phyloP scores from a whole-genome alignment of 1,139 yeast species.

The Candida smagusa region DNA sequence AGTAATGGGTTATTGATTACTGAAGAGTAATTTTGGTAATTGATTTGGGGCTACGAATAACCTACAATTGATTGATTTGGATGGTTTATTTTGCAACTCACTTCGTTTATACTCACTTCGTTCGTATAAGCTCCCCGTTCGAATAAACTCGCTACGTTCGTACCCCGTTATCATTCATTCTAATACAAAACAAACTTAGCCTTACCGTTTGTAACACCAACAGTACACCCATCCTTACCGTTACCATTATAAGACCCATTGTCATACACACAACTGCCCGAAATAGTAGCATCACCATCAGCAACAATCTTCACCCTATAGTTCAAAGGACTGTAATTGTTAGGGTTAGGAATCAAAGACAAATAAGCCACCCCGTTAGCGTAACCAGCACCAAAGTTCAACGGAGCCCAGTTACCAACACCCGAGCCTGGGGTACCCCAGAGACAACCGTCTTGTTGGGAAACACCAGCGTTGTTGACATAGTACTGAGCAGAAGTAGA shows the following conservation, averaged over 20 bases:
- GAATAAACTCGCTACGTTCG: too few relatives aligned
- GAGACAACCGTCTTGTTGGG: conserved; percentile 82
- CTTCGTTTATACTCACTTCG: too few relatives aligned
- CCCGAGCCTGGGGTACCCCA: conserved; percentile 85
- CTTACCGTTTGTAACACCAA: conserved; percentile 76
- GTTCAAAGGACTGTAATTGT: conserved; percentile 74
- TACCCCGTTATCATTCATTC: too few relatives aligned
- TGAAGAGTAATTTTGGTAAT: too few relatives aligned
- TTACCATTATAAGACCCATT: conserved; percentile 72
- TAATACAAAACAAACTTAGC: conserved; percentile 68
- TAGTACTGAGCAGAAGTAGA: conserved; percentile 93
- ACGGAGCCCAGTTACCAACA: conserved; percentile 98
- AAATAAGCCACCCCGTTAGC: conserved; percentile 77
- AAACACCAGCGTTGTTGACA: conserved; percentile 94
- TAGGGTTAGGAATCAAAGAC: conserved; percentile 93
- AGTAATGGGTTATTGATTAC: too few relatives aligned
- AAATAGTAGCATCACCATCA: conserved; percentile 56
- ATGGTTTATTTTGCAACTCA: too few relatives aligned
- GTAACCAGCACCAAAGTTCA: conserved; percentile 90
- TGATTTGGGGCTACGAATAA: too few relatives aligned
- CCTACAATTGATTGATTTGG: too few relatives aligned
- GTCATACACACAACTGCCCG: conserved; percentile 78
- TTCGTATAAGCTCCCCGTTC: too few relatives aligned
- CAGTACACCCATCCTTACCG: conserved; percentile 86
- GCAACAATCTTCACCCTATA: conserved; percentile 78